These are phyloP conservation scores for Solanum lycopersicoides DNA, from an alignment of 257 asterid species.

Conservation along the genomic window DNA sequence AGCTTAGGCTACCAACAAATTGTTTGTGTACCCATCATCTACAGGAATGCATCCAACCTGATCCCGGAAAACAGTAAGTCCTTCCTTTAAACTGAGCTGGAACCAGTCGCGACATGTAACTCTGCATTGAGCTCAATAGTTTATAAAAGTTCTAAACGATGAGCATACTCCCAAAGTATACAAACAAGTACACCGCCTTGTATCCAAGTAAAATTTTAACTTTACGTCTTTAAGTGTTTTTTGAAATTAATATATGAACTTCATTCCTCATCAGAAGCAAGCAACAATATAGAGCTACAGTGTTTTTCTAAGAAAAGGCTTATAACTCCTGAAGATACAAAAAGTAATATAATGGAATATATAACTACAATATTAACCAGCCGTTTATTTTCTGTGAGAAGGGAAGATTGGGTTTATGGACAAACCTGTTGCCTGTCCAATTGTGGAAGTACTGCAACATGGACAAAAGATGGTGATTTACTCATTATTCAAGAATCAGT, in stretches of 20 bases:
- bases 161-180: background rate
- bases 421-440: conserved; percentile 98
- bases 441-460: conserved; percentile 92
- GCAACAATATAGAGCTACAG: background rate
- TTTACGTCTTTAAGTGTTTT: background rate
- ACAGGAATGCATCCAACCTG: conserved; percentile 44
- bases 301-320: background rate
- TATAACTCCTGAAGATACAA: background rate
- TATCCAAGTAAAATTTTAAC: too few species aligned
- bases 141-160: background rate
- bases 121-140: conserved; percentile 37
- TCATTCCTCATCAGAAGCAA: background rate
- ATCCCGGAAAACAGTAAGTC: conserved; percentile 95
- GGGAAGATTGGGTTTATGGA: background rate
- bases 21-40: background rate
- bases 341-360: background rate
- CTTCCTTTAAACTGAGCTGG: conserved; percentile 99
- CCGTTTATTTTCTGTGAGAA: background rate
- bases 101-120: conserved; percentile 99
- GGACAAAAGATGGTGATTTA: conserved; percentile 1
- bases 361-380: background rate
- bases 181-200: background rate
- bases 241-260: background rate
- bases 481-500: background rate
- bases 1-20: background rate